A percentile compares a stretch with the other conserved stretches of the same genome.
Evolutionary conservation across 2,329 filamentous ascomycete genomes (phyloP).

Genomic region (Colletotrichum truncatum): DNA sequence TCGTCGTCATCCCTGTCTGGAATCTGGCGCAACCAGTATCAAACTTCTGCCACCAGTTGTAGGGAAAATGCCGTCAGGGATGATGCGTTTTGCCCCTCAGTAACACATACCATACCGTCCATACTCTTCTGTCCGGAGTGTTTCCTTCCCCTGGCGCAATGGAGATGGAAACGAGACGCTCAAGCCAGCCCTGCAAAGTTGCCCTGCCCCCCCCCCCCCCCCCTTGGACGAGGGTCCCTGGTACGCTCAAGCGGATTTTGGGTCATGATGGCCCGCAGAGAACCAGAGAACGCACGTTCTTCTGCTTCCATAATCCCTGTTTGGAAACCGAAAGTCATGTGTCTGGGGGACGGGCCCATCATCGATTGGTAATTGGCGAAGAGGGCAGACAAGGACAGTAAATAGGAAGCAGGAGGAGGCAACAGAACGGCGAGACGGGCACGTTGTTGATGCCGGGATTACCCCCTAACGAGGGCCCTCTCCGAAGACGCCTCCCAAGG

Average conservation of each 20-base stretch:
- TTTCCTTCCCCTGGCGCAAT: background rate
- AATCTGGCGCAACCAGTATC: background rate
- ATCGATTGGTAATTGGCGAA: conserved; percentile 1
- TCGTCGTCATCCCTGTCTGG: background rate
- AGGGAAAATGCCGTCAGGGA: background rate
- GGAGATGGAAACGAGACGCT: background rate
- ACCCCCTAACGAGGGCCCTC: background rate
- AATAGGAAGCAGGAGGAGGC: background rate
- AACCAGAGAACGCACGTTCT: conserved; percentile 14
- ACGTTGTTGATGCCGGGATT: background rate
- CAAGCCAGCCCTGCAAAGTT: background rate
- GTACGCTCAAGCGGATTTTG: background rate
- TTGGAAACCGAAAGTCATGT: conserved; percentile 10
- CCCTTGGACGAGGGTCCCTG: conserved; percentile 8
- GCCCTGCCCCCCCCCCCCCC: background rate
- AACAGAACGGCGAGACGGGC: conserved; percentile 1
- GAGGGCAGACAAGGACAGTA: background rate
- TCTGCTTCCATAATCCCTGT: conserved; percentile 26
- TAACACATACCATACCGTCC: background rate
- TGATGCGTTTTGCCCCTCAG: background rate
- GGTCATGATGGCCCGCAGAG: conserved; percentile 11
- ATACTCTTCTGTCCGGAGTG: background rate
- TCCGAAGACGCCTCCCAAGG: background rate
- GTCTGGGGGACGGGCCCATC: background rate
- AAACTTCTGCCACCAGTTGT: background rate